Evolutionary conservation across 495 filamentous ascomycete genomes (phyloP).

Genomic region (Aspergillus nidulans): DNA sequence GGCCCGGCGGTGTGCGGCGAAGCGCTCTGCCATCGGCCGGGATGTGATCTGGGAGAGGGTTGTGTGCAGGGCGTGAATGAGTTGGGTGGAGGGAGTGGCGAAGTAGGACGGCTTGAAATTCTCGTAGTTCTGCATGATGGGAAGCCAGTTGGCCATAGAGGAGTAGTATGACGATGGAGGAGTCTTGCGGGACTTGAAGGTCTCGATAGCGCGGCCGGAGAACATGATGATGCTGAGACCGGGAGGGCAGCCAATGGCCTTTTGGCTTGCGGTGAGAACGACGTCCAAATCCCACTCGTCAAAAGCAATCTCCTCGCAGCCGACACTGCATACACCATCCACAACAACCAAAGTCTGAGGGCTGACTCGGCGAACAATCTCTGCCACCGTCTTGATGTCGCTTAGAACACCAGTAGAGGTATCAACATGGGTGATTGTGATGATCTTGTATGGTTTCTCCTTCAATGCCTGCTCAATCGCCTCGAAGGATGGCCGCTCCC

Average conservation of each 20-base stretch:
- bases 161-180: slow-evolving; percentile 86
- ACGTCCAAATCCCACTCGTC: slow-evolving; percentile 92
- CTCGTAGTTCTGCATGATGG: slow-evolving; percentile 99
- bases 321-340: slow-evolving; percentile 95
- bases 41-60: slow-evolving; percentile 83
- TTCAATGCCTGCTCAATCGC: slow-evolving; percentile 83
- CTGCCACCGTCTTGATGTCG: slow-evolving; percentile 78
- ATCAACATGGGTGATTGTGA: slow-evolving; percentile 96
- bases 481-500: slow-evolving; percentile 78
- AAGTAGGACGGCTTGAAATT: slow-evolving; percentile 96
- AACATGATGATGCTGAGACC: slow-evolving; percentile 90
- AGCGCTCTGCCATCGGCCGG: slow-evolving; percentile 70
- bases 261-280: slow-evolving; percentile 90
- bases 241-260: slow-evolving; percentile 92
- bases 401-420: slow-evolving; percentile 93
- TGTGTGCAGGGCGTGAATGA: slow-evolving; percentile 91
- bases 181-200: slow-evolving; percentile 71
- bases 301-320: slow-evolving; percentile 91
- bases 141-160: slow-evolving; percentile 94
- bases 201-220: slow-evolving; percentile 82
- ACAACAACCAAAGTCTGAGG: slow-evolving; percentile 88
- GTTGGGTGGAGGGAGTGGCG: slow-evolving; percentile 90
- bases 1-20: slow-evolving; percentile 67
- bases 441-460: slow-evolving; percentile 82
- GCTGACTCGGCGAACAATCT: slow-evolving; percentile 77